A percentile compares a stretch with the other conserved stretches of the same genome.
phyloP scores from a whole-genome alignment of 2,329 filamentous ascomycete genomes.

The Scedosporium aurantiacum region DNA sequence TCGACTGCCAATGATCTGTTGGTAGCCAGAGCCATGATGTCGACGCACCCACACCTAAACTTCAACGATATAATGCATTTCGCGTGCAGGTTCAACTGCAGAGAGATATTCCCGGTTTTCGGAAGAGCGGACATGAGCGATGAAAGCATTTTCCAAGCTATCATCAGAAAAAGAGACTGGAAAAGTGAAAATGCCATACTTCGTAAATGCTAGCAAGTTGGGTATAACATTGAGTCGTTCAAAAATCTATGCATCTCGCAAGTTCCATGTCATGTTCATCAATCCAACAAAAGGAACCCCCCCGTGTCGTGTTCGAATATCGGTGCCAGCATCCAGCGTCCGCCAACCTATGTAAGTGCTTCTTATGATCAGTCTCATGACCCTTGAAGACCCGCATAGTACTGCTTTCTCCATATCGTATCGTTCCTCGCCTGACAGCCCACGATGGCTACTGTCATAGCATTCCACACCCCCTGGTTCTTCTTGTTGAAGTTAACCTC shows the following conservation, averaged over 20 bases:
- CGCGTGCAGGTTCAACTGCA: too few species aligned
- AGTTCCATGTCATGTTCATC: neutral
- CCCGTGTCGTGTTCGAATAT: neutral
- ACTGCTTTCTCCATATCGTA: conserved; percentile 20
- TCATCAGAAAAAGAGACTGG: neutral
- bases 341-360: neutral
- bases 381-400: conserved; percentile 18
- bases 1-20: too few species aligned
- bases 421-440: conserved; percentile 30
- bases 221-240: neutral
- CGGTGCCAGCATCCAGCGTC: too few species aligned
- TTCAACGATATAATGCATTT: too few species aligned
- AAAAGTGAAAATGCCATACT: neutral
- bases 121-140: too few species aligned
- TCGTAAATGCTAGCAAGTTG: neutral
- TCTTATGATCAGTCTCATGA: neutral
- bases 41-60: too few species aligned
- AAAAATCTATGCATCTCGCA: neutral
- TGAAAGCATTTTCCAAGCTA: neutral
- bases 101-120: too few species aligned
- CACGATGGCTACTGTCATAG: conserved; percentile 28
- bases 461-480: conserved; percentile 33
- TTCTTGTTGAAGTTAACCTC: conserved; percentile 27
- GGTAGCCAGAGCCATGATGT: too few species aligned
- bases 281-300: neutral